Conservation (phyloP, 2,329 filamentous ascomycete genomes). For the Colletotrichum paranaense region DNA sequence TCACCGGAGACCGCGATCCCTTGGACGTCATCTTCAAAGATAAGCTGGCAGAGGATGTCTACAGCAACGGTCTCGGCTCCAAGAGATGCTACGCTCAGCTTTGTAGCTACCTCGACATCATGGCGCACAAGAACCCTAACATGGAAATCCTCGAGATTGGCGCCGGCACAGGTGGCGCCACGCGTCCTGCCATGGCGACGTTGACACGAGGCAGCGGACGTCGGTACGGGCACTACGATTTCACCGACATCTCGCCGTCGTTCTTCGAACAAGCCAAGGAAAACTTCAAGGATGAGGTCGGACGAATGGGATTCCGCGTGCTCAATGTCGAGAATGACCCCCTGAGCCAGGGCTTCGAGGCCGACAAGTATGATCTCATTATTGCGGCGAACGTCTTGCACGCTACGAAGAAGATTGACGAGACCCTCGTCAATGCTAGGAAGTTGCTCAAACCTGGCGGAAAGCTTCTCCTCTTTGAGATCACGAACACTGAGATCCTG, state of each 20-base stretch:
- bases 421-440: conserved; percentile 40
- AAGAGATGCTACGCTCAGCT: conserved; percentile 36
- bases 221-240: conserved; percentile 44
- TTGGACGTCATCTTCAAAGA: conserved; percentile 43
- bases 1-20: conserved; percentile 41
- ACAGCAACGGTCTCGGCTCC: conserved; percentile 38
- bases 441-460: conserved; percentile 45
- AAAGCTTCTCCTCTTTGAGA: conserved; percentile 45
- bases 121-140: conserved; percentile 45
- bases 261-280: conserved; percentile 50
- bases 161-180: conserved; percentile 48
- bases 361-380: conserved; percentile 42
- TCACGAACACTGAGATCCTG: conserved; percentile 37
- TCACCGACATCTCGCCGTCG: conserved; percentile 51
- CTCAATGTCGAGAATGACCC: conserved; percentile 49
- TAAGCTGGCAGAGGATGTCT: conserved; percentile 40
- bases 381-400: conserved; percentile 47
- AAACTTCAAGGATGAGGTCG: conserved; percentile 37
- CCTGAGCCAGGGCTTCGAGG: conserved; percentile 41
- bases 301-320: conserved; percentile 45
- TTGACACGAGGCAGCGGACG: conserved; percentile 15
- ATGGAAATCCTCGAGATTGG: conserved; percentile 51
- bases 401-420: conserved; percentile 41
- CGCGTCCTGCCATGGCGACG: conserved; percentile 39
- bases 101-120: conserved; percentile 38